Evolutionary conservation across 768 basidiomycete species (phyloP).

Genomic region (Auricularia cornea): DNA sequence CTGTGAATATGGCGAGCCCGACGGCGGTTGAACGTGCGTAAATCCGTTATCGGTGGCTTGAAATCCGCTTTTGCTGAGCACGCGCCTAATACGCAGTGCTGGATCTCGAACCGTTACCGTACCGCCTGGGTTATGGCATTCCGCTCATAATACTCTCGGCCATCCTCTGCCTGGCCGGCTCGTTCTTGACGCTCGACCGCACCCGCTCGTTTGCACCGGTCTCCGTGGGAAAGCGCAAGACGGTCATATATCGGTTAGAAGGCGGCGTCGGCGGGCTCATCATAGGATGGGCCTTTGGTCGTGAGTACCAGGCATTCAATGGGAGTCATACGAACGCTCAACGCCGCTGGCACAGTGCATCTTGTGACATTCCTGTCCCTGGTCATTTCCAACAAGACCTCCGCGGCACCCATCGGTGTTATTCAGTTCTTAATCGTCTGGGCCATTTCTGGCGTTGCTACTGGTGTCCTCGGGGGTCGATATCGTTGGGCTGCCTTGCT

Average conservation of each 20-base stretch:
- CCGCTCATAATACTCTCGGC: conserved; percentile 54
- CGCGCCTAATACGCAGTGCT: background rate
- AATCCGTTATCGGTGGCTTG: background rate
- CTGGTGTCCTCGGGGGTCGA: conserved; percentile 44
- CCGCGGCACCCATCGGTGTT: conserved; percentile 35
- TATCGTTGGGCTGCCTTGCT: conserved; percentile 44
- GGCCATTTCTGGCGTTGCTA: conserved; percentile 43
- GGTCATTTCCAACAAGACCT: conserved; percentile 43
- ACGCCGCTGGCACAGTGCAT: conserved; percentile 33
- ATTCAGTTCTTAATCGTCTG: conserved; percentile 53
- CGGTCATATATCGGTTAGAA: conserved; percentile 36
- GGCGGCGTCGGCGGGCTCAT: conserved; percentile 59
- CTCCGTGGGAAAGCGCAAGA: conserved; percentile 22
- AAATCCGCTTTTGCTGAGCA: background rate
- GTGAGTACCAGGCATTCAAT: conserved; percentile 28
- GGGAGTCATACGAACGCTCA: background rate
- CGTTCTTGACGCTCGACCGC: conserved; percentile 63
- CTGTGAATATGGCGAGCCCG: no score
- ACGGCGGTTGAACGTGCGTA: no score
- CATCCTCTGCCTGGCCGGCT: conserved; percentile 54
- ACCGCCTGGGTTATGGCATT: conserved; percentile 47
- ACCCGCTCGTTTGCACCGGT: conserved; percentile 50
- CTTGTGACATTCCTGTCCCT: conserved; percentile 52
- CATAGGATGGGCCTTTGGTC: conserved; percentile 49
- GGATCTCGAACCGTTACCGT: conserved; percentile 18